These are phyloP conservation scores for Fusarium sp. DNA, from an alignment of 2,329 filamentous ascomycete genomes.

Conservation along the genomic window DNA sequence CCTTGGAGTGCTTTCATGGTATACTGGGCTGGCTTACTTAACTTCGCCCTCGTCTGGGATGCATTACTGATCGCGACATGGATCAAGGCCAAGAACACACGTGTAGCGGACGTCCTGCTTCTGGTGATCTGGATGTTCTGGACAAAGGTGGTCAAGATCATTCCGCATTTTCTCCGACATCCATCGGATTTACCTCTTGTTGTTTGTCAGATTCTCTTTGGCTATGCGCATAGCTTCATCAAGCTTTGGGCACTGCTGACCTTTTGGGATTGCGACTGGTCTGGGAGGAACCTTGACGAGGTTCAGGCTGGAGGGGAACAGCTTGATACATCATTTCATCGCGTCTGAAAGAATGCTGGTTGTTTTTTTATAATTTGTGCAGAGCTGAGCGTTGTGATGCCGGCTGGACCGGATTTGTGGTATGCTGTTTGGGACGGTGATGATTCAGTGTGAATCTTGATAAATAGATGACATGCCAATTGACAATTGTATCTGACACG, in stretches of 20 bases:
- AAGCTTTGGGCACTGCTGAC: slow-evolving; percentile 71
- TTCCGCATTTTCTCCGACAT: slow-evolving; percentile 66
- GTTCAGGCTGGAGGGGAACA: slow-evolving; percentile 31
- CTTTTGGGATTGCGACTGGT: slow-evolving; percentile 63
- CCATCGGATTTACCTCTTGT: slow-evolving; percentile 68
- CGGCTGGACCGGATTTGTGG: background rate
- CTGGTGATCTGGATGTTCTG: slow-evolving; percentile 64
- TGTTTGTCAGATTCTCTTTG: slow-evolving; percentile 67
- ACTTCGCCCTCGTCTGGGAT: slow-evolving; percentile 71
- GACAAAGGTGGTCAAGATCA: slow-evolving; percentile 72
- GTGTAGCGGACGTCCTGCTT: background rate
- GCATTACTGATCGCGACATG: slow-evolving; percentile 56
- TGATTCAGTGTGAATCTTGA: background rate
- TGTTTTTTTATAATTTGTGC: background rate
- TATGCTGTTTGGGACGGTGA: background rate
- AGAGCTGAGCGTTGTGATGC: background rate
- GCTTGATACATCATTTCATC: slow-evolving; percentile 27
- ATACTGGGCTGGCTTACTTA: slow-evolving; percentile 67
- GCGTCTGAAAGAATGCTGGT: background rate
- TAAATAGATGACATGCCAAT: background rate
- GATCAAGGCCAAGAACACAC: background rate
- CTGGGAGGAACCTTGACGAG: slow-evolving; percentile 47
- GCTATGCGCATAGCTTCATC: slow-evolving; percentile 70
- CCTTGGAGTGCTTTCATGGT: slow-evolving; percentile 70
- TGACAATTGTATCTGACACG: background rate